These are phyloP conservation scores for Nemania serpens DNA, from an alignment of 2,329 filamentous ascomycete species.

Conservation along the genomic window DNA sequence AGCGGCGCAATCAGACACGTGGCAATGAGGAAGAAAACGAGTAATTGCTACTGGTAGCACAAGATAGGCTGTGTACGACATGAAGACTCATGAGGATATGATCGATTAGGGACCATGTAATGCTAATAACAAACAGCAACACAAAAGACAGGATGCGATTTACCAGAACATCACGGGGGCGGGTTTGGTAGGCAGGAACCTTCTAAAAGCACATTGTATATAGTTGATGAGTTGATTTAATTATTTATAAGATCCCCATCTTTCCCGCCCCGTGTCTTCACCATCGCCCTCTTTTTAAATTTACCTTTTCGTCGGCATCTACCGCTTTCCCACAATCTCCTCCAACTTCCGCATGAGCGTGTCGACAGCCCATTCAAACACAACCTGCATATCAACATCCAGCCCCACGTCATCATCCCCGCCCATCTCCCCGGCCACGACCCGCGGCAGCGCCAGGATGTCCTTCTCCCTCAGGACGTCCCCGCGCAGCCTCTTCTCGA, in stretches of 20 bases:
- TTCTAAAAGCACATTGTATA: background rate
- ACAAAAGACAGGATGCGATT: too few species aligned
- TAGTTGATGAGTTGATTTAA: background rate
- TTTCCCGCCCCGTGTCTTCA: background rate
- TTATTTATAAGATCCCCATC: background rate
- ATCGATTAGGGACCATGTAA: background rate
- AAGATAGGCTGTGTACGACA: background rate
- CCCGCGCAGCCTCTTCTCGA: conserved; percentile 59
- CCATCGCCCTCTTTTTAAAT: too few species aligned
- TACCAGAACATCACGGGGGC: background rate
- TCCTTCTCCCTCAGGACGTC: conserved; percentile 50
- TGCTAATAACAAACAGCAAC: background rate
- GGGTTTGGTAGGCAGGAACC: background rate
- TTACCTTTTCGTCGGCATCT: background rate
- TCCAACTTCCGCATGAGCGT: conserved; percentile 57
- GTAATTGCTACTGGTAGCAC: background rate
- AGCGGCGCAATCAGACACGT: conserved; percentile 40
- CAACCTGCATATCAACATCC: conserved; percentile 63
- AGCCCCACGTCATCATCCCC: background rate
- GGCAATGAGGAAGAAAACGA: conserved; percentile 37
- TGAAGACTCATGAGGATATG: background rate
- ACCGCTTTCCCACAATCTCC: conserved; percentile 18
- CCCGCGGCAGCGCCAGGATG: conserved; percentile 53
- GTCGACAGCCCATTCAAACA: conserved; percentile 71
- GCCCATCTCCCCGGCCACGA: conserved; percentile 28